A percentile compares a stretch with the other conserved stretches of the same genome.
phyloP scores from a whole-genome alignment of 441 rosid genomes.

The Melastoma candidum region DNA sequence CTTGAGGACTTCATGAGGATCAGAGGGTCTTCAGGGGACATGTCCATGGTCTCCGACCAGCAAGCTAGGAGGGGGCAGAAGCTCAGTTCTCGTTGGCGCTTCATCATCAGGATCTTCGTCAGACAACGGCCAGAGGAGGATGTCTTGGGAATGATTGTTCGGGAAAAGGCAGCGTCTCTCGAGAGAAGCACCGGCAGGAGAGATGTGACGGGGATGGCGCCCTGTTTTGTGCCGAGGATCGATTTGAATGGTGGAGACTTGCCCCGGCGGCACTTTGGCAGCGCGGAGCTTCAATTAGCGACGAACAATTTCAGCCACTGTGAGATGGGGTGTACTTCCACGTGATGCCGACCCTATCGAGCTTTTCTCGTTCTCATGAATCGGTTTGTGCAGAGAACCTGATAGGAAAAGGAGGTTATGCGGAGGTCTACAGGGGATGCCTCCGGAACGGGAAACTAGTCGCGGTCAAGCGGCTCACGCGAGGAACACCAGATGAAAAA shows the following conservation, averaged over 20 bases:
- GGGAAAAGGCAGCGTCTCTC: not conserved
- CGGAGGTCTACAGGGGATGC: constrained; percentile 21
- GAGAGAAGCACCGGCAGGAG: constrained; percentile 20
- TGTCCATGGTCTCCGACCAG: constrained; percentile 5
- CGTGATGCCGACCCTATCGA: not conserved
- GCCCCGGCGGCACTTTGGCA: constrained; percentile 12
- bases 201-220: constrained; percentile 11
- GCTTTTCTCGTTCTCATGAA: not conserved
- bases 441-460: constrained; percentile 13
- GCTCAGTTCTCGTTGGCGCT: constrained; percentile 9
- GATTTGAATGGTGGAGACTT: not conserved
- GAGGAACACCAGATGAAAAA: constrained; percentile 15
- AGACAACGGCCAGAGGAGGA: constrained; percentile 4
- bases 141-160: not conserved
- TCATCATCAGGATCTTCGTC: constrained; percentile 8
- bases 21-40: constrained; percentile 11
- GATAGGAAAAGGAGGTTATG: constrained; percentile 22
- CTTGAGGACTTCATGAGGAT: constrained; percentile 20
- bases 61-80: constrained; percentile 4
- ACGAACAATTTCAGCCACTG: constrained; percentile 15
- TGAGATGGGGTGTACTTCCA: not conserved
- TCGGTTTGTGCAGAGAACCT: constrained; percentile 9
- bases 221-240: constrained; percentile 7
- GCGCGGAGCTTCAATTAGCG: constrained; percentile 8
- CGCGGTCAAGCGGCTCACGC: constrained; percentile 15